These are phyloP conservation scores for Alnus glutinosa DNA, from an alignment of 306 rosid species.

Conservation along the genomic window DNA sequence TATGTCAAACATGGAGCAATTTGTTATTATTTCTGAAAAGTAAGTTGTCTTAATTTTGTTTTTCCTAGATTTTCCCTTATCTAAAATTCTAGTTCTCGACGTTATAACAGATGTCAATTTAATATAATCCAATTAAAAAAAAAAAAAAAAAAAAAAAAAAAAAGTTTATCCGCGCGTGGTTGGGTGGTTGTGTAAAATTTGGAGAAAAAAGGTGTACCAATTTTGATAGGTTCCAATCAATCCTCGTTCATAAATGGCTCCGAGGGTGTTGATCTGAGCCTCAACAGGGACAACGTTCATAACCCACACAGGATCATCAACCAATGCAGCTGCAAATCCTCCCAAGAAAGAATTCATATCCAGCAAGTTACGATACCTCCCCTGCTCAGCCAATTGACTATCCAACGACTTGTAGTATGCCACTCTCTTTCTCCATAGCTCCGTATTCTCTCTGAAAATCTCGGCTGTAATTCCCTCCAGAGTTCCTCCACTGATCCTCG, in stretches of 20 bases:
- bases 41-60: neutral
- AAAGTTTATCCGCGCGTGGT: too few relatives aligned
- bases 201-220: constrained; percentile 49
- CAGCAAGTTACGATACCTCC: constrained; percentile 79
- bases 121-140: too few relatives aligned
- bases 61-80: too few relatives aligned
- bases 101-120: too few relatives aligned
- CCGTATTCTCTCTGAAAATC: constrained; percentile 50
- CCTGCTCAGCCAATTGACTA: constrained; percentile 60
- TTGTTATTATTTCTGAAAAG: neutral
- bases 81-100: too few relatives aligned
- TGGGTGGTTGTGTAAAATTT: too few relatives aligned
- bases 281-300: constrained; percentile 91
- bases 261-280: constrained; percentile 75
- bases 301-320: constrained; percentile 81
- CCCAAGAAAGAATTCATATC: constrained; percentile 90
- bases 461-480: constrained; percentile 60
- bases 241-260: constrained; percentile 82
- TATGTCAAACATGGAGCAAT: neutral
- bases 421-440: constrained; percentile 79
- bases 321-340: constrained; percentile 87
- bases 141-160: too few relatives aligned
- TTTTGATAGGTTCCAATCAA: constrained; percentile 89
- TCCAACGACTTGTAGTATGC: constrained; percentile 62
- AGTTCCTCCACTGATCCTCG: constrained; percentile 75